These are phyloP conservation scores for Mycena polygramma DNA, from an alignment of 768 basidiomycete species.

Conservation along the genomic window DNA sequence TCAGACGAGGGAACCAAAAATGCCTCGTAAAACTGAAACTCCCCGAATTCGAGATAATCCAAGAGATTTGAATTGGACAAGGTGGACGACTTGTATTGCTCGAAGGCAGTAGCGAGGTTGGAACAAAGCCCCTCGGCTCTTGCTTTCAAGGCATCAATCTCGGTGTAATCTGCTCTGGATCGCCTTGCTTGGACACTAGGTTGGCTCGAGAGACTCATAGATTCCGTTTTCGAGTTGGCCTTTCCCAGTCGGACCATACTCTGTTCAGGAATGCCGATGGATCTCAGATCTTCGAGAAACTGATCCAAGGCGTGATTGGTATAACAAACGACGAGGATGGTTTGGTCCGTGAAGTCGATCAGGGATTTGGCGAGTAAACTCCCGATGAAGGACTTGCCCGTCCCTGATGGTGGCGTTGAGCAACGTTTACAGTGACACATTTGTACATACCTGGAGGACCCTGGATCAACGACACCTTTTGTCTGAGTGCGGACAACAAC, in stretches of 20 bases:
- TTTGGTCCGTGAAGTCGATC: slow-evolving; percentile 58
- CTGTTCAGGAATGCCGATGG: slow-evolving; percentile 63
- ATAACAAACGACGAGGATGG: slow-evolving; percentile 77
- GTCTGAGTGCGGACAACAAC: slow-evolving; percentile 66
- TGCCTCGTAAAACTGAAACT: slow-evolving; percentile 56
- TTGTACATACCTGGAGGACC: slow-evolving; percentile 79
- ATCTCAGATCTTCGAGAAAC: slow-evolving; percentile 71
- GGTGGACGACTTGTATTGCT: slow-evolving; percentile 1
- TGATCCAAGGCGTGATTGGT: slow-evolving; percentile 84
- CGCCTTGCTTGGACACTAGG: no score
- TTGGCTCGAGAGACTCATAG: slow-evolving; percentile 59
- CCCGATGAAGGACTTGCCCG: slow-evolving; percentile 82
- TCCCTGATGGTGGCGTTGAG: slow-evolving; percentile 55
- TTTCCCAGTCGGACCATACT: slow-evolving; percentile 72
- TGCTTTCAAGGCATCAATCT: no score
- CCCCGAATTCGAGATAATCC: slow-evolving; percentile 65
- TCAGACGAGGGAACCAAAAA: slow-evolving; percentile 55
- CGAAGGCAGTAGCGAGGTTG: slow-evolving; percentile 39
- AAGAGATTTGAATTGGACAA: slow-evolving; percentile 49
- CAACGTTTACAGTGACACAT: neutral
- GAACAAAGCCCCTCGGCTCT: no score
- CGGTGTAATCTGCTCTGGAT: no score
- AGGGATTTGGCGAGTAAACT: slow-evolving; percentile 73
- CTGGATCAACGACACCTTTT: slow-evolving; percentile 72
- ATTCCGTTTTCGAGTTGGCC: slow-evolving; percentile 59